phyloP scores from a whole-genome alignment of 1,284 basidiomycete species.

The Tilletia walkeri region DNA sequence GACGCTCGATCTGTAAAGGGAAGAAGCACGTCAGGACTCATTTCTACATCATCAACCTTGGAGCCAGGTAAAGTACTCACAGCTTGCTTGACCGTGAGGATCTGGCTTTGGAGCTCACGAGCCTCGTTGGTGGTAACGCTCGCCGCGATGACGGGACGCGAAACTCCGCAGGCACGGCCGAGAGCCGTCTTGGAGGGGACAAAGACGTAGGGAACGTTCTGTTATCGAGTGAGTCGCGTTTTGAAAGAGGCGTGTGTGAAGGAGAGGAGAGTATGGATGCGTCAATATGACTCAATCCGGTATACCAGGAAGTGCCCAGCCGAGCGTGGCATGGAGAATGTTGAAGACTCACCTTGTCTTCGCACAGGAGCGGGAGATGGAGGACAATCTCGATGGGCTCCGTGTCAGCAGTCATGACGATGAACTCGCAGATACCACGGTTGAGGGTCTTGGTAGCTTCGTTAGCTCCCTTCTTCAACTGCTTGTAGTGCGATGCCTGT shows the following conservation, averaged over 20 bases:
- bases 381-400: conserved; percentile 97
- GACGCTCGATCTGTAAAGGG: conserved; percentile 45
- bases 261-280: neutral
- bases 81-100: conserved; percentile 73
- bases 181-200: conserved; percentile 90
- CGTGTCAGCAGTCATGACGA: conserved; percentile 84
- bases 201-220: conserved; percentile 94
- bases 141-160: conserved; percentile 89
- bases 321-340: too few relatives aligned
- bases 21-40: neutral
- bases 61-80: conserved; percentile 31
- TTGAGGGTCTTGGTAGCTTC: conserved; percentile 95
- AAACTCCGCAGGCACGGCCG: conserved; percentile 93
- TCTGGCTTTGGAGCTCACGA: conserved; percentile 85
- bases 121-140: conserved; percentile 95
- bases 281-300: too few relatives aligned
- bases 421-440: conserved; percentile 97
- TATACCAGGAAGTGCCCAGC: too few relatives aligned
- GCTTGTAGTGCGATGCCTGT: conserved; percentile 74
- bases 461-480: conserved; percentile 97
- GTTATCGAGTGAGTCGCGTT: conserved; percentile 21
- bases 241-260: conserved; percentile 23
- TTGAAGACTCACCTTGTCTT: conserved; percentile 70
- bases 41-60: too few relatives aligned
- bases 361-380: conserved; percentile 93